phyloP scores from a whole-genome alignment of 169 alveolate genomes.

The Cryptosporidium sp. region DNA sequence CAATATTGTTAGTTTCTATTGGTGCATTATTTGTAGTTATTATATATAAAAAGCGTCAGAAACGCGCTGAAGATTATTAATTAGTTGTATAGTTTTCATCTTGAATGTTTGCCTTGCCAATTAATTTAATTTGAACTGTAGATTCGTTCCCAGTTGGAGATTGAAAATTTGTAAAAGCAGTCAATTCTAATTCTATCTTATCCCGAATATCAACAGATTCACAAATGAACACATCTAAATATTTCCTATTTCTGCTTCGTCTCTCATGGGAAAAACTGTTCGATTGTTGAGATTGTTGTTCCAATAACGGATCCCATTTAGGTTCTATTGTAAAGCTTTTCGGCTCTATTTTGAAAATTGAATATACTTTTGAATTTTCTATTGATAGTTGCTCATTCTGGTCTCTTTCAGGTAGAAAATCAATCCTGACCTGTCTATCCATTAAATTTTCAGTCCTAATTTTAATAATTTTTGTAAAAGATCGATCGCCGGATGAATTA shows the following conservation, averaged over 20 bases:
- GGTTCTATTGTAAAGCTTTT: constrained; percentile 21
- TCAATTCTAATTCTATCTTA: constrained; percentile 11
- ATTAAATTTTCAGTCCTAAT: constrained; percentile 36
- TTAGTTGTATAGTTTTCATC: background rate
- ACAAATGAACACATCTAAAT: background rate
- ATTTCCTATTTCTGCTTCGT: constrained; percentile 27
- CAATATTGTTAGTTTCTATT: constrained; percentile 16
- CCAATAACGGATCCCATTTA: constrained; percentile 70
- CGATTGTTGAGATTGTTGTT: constrained; percentile 44
- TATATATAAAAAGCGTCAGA: constrained; percentile 42
- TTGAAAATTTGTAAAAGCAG: constrained; percentile 41
- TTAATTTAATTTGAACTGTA: constrained; percentile 9
- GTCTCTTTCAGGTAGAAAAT: constrained; percentile 10
- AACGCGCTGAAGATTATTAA: constrained; percentile 5
- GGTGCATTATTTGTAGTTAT: constrained; percentile 30
- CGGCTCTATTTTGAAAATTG: constrained; percentile 44
- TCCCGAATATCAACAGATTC: background rate
- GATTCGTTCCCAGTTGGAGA: constrained; percentile 65
- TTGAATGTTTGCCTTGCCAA: background rate
- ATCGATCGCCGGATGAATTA: background rate
- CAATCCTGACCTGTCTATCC: constrained; percentile 42
- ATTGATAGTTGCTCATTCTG: constrained; percentile 2
- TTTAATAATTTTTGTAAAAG: background rate
- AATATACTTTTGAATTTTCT: background rate
- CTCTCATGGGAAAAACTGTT: constrained; percentile 6